Evolutionary conservation across 1,284 basidiomycete genomes (phyloP), one percentile per base, ranked within the genome.

Genomic region (Sphagnurus paluster): DNA sequence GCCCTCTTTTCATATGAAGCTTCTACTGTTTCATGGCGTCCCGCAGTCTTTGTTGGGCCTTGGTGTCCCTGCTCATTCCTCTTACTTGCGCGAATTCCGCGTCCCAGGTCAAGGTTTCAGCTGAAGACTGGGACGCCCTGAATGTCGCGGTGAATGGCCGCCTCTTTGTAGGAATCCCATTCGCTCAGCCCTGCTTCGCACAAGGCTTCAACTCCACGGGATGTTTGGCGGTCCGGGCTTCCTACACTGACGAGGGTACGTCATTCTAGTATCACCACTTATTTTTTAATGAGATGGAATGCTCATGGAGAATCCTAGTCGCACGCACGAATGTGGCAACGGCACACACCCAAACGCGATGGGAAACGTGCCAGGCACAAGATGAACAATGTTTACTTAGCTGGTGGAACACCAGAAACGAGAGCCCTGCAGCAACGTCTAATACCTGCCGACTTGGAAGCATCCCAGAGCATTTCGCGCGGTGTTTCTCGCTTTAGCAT

Each of bases 311-410:
- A 29, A 3, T n/a, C 39, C 34, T 44, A 66, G 65, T 55, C 23
- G 43, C 53, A 14, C 56, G 62, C 1, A 35, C 63, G 14, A 50
- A 46, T 13, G 17, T 24, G 1, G 52, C 62, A 7, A 53, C 55
- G 1, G 64, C 61, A 1, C 69, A 68, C 48, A 62, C 69, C 21
- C 59, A 68, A 30, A 59, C 65, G 2, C 68, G 71, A 43, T 73
- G 70, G 71, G 70, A 70, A 48, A 65, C 64, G 1, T 73, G 71
- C 42, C 69, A 72, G 47, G 49, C 56, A 1, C 63, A 59, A 9
- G 58, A 59, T 5, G 60, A 68, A 19, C 60, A 66, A 43, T 72
- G 71, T 50, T 53, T 70, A 8, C 53, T 72, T 16, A 61, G 68
- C 42, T 67, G 51, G 42, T 49, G 29, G 2, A 45, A 64, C 42